These are phyloP conservation scores for Murraya paniculata DNA, from an alignment of 345 rosid species.

Conservation along the genomic window DNA sequence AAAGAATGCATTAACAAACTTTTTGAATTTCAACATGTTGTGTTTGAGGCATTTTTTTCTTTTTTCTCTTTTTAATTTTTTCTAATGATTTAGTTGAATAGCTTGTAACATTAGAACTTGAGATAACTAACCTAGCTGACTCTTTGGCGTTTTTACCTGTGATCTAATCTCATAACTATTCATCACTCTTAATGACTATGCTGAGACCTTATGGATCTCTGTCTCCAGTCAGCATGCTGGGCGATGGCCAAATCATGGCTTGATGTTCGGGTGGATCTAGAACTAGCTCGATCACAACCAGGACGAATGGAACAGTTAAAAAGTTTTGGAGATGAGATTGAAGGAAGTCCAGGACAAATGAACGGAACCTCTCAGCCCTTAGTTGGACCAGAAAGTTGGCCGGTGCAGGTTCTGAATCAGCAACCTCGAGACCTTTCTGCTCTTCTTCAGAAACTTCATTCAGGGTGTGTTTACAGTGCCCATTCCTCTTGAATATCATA, in stretches of 20 bases:
- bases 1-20: background rate
- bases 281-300: conserved; percentile 65
- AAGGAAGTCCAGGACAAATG: conserved; percentile 59
- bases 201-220: background rate
- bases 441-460: conserved; percentile 96
- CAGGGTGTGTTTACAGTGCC: conserved; percentile 49
- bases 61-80: too few species aligned
- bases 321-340: conserved; percentile 48
- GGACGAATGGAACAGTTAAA: conserved; percentile 64
- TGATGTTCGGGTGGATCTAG: conserved; percentile 91
- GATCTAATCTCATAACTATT: background rate
- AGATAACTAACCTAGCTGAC: background rate
- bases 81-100: background rate
- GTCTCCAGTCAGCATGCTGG: conserved; percentile 95
- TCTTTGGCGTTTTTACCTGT: background rate
- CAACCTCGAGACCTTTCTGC: conserved; percentile 86
- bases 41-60: background rate
- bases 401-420: conserved; percentile 81
- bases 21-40: background rate
- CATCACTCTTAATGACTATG: background rate
- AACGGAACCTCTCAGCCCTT: conserved; percentile 44
- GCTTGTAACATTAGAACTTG: background rate
- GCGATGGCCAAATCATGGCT: conserved; percentile 99
- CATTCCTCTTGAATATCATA: conserved; percentile 1
- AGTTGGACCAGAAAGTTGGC: conserved; percentile 83